A percentile compares a stretch with the other conserved stretches of the same genome.
Evolutionary conservation across 2,329 filamentous ascomycete species (phyloP).

Genomic region (Trichoderma gracile): DNA sequence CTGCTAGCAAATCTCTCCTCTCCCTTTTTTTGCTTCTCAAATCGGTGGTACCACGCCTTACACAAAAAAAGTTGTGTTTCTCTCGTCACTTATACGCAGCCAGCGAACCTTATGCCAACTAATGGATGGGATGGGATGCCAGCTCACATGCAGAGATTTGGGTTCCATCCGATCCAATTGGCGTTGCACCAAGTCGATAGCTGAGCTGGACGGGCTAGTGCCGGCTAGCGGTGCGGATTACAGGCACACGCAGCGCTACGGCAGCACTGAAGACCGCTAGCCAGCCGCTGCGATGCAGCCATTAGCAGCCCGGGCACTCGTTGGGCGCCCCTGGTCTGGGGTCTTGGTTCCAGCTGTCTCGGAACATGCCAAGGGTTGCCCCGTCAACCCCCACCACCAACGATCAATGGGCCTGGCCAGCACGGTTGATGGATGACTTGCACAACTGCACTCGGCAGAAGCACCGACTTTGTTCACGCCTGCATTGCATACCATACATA

Average conservation of each 20-base stretch:
- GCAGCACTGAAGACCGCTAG: slow-evolving; percentile 6
- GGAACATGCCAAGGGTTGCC: slow-evolving; percentile 31
- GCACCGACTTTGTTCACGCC: slow-evolving; percentile 1
- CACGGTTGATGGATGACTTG: no score
- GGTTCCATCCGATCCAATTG: not conserved
- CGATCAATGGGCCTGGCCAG: not conserved
- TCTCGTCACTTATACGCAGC: not conserved
- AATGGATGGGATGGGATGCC: not conserved
- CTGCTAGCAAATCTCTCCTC: slow-evolving; percentile 18
- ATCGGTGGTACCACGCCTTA: not conserved
- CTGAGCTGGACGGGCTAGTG: slow-evolving; percentile 12
- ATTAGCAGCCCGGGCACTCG: not conserved
- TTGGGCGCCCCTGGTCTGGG: not conserved
- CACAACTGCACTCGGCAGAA: slow-evolving; percentile 4
- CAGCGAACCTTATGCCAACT: not conserved
- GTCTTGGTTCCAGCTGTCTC: not conserved
- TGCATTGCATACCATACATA: slow-evolving; percentile 12
- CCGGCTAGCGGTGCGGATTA: slow-evolving; percentile 18
- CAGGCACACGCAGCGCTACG: slow-evolving; percentile 9
- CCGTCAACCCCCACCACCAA: slow-evolving; percentile 30
- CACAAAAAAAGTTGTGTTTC: not conserved
- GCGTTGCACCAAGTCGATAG: not conserved
- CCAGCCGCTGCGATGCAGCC: no score
- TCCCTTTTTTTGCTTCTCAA: slow-evolving; percentile 1
- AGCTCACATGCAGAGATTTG: slow-evolving; percentile 4